These are phyloP conservation scores for Diutina ranongensis DNA, from an alignment of 1,139 yeast genomes.

Conservation along the genomic window DNA sequence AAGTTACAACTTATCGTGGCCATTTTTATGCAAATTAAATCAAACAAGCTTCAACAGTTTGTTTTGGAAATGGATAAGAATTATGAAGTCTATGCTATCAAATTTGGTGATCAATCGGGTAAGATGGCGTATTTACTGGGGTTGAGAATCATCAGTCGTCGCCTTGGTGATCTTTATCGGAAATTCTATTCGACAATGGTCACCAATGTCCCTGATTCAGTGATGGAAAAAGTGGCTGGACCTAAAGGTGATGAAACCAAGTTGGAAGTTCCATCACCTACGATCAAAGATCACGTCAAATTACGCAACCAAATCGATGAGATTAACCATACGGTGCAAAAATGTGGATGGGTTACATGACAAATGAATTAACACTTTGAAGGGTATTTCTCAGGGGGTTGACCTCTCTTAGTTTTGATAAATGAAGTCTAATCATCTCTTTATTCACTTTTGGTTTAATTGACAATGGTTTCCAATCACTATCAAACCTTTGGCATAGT, in stretches of 20 bases:
- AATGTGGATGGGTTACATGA: conserved; percentile 14
- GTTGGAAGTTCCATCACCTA: neutral
- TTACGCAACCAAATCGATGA: neutral
- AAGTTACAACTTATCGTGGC: neutral
- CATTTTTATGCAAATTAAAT: neutral
- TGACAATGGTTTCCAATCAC: conserved; percentile 22
- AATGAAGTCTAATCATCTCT: conserved; percentile 43
- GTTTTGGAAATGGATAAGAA: neutral
- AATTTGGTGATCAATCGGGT: conserved; percentile 3
- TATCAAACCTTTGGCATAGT: conserved; percentile 34
- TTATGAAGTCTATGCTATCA: neutral
- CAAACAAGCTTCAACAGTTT: neutral
- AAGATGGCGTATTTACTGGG: neutral
- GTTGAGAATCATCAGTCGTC: neutral
- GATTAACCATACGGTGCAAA: neutral
- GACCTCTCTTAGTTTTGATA: conserved; percentile 40
- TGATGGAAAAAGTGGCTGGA: neutral
- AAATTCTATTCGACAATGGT: neutral
- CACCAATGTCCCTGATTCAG: neutral
- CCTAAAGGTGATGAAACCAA: neutral
- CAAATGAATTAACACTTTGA: conserved; percentile 46
- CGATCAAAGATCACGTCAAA: neutral
- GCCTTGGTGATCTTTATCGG: neutral
- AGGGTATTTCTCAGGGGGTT: conserved; percentile 74
- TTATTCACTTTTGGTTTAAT: conserved; percentile 26